Base-by-base conservation (phyloP, 257 asterid species). In the Nicotiana benthamiana region DNA sequence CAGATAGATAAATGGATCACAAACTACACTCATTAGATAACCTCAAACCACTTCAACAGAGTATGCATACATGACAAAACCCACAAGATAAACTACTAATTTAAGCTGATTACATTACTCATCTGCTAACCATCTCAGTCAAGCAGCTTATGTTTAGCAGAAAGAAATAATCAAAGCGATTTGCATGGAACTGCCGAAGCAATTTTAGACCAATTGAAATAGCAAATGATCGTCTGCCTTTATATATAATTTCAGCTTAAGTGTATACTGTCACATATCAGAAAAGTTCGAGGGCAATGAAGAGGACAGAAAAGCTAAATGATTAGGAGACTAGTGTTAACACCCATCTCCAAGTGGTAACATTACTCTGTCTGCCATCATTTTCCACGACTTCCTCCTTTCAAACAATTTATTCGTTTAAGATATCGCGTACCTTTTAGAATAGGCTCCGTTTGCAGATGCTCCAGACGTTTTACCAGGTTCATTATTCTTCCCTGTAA, bases 401-500 rank as follows among this genome's bases (percentile, higher is more conserved):
- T 18, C 36, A 6, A 46, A 72, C 6, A 28, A 72, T 24, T 70
- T 70, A 68, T 51, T 51, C 56, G 13, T 18, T 51, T 51, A 1
- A 51, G 56, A 51, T 51, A 51, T 51, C 56, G 18, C 62, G 30
- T 86, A 94, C 98, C 98, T 94, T 88, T 93, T 92, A 60, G 97
- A 89, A 84, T 83, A 83, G 77, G 78, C 89, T 75, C 95, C 97
- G 88, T 94, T 91, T 57, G 92, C 97, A 77, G 95, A 84, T 87
- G 91, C 87, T 79, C 91, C 91, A 43, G 90, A 75, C 74, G 91
- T 80, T 89, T 89, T 91, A 57, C 89, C 92, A 79, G 91, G 86
- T 81, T 92, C 94, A 62, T 83, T 88, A 81, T 83, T 88, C 88
- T 92, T 93, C 83, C 97, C 93, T 7, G 94, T 89, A 36, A 91